These are phyloP conservation scores for Paralagenidium karlingii DNA, from an alignment of 352 stramenopile genomes.

Conservation along the genomic window DNA sequence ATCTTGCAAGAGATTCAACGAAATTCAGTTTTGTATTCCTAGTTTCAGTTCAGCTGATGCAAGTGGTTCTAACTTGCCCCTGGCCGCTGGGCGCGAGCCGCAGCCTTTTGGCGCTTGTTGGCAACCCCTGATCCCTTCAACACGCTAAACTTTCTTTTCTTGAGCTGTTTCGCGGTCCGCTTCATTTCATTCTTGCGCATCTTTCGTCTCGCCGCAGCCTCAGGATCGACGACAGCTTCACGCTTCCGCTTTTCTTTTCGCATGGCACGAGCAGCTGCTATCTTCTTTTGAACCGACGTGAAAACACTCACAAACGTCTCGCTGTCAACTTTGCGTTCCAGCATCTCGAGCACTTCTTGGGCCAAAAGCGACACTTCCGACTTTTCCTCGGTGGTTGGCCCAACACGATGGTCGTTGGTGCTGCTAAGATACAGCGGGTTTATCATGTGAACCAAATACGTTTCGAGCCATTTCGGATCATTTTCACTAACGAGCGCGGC, in stretches of 20 bases:
- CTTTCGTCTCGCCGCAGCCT: constrained; percentile 60
- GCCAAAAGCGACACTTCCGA: constrained; percentile 45
- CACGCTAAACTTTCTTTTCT: constrained; percentile 82
- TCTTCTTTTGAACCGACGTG: constrained; percentile 76
- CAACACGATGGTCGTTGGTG: constrained; percentile 22
- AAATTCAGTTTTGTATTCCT: constrained; percentile 6
- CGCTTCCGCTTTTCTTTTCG: constrained; percentile 70
- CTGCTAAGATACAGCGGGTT: constrained; percentile 66
- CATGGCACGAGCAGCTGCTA: constrained; percentile 48
- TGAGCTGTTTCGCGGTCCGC: constrained; percentile 64
- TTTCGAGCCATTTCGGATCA: constrained; percentile 24
- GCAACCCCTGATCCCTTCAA: constrained; percentile 47
- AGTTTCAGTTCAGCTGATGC: constrained; percentile 1
- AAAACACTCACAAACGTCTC: constrained; percentile 68
- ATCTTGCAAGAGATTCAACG: constrained; percentile 37
- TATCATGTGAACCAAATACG: constrained; percentile 68
- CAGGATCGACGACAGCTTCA: constrained; percentile 61
- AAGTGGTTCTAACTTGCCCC: constrained; percentile 2
- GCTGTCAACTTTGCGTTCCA: constrained; percentile 66
- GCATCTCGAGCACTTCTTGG: constrained; percentile 76
- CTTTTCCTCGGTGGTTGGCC: constrained; percentile 8
- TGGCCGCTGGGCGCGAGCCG: too few species aligned
- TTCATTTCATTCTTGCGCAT: constrained; percentile 83
- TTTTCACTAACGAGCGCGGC: constrained; percentile 55
- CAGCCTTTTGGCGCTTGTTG: constrained; percentile 6